These are phyloP conservation scores for Gracilaria gracilis DNA, from an alignment of 23 red algal species.

Conservation along the genomic window DNA sequence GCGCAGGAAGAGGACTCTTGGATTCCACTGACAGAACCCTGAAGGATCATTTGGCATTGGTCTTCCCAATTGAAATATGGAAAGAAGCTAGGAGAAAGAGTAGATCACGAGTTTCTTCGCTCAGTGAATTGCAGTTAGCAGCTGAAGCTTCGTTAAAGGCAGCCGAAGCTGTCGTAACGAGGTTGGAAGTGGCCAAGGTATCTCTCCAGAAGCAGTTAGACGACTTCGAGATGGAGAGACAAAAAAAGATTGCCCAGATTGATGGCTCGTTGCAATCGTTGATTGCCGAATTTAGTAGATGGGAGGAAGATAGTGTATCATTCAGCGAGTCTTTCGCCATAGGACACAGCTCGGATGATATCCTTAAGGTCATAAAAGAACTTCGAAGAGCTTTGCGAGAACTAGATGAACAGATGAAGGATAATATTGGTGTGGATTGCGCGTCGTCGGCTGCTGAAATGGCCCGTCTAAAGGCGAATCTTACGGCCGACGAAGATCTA, in stretches of 20 bases:
- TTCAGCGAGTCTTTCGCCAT: constrained; percentile 38
- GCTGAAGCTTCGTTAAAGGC: constrained; percentile 36
- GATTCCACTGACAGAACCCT: constrained; percentile 57
- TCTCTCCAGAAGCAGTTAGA: constrained; percentile 8
- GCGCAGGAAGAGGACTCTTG: constrained; percentile 51
- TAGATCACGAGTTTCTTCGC: constrained; percentile 18
- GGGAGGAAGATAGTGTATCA: constrained; percentile 33
- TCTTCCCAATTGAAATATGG: constrained; percentile 67
- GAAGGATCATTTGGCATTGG: constrained; percentile 62
- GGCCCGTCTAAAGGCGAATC: constrained; percentile 13
- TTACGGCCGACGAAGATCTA: constrained; percentile 11
- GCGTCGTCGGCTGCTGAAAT: constrained; percentile 36
- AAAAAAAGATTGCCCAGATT: constrained; percentile 1
- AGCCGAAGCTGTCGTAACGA: constrained; percentile 30
- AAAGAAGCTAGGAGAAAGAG: constrained; percentile 45
- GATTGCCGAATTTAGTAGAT: constrained; percentile 22
- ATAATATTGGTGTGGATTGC: constrained; percentile 13
- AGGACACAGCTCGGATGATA: background rate
- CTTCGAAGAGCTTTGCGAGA: constrained; percentile 13
- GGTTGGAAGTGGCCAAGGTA: constrained; percentile 13
- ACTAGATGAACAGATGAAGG: constrained; percentile 30
- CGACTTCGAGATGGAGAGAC: constrained; percentile 32
- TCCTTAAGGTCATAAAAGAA: constrained; percentile 24
- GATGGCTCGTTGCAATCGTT: constrained; percentile 7
- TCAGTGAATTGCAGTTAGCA: constrained; percentile 14